Conservation (phyloP, 2,329 filamentous ascomycete genomes). For the Pseudocercospora eumusae region DNA sequence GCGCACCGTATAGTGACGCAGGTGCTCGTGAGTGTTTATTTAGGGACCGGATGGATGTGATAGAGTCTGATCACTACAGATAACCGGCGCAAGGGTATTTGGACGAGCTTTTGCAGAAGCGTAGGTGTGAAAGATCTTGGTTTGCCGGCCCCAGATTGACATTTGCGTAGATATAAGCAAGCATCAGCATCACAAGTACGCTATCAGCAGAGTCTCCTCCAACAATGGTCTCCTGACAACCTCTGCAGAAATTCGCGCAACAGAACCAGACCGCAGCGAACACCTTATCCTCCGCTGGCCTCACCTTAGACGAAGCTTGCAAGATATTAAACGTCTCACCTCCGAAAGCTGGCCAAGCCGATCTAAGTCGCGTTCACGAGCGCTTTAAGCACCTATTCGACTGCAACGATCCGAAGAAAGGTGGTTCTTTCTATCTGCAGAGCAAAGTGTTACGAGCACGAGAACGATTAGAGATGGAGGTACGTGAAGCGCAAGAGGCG, state of each 20-base stretch:
- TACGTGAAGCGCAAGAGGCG: constrained; percentile 70
- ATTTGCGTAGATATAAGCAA: constrained; percentile 68
- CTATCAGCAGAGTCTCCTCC: neutral
- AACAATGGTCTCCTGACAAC: constrained; percentile 45
- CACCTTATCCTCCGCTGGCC: constrained; percentile 65
- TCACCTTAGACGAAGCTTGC: constrained; percentile 95
- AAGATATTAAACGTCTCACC: constrained; percentile 95
- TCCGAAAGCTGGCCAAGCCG: constrained; percentile 73
- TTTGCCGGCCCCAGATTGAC: constrained; percentile 10
- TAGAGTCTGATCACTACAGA: constrained; percentile 24
- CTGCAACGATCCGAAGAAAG: constrained; percentile 89
- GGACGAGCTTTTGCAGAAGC: constrained; percentile 91
- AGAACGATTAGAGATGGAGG: constrained; percentile 87
- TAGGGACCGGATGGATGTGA: neutral
- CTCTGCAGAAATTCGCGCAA: constrained; percentile 50
- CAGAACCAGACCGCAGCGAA: constrained; percentile 46
- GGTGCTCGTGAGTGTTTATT: constrained; percentile 60
- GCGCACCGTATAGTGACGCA: constrained; percentile 93
- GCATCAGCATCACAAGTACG: constrained; percentile 68
- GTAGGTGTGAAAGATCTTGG: constrained; percentile 19
- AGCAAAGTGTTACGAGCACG: constrained; percentile 92
- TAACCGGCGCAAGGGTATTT: constrained; percentile 87
- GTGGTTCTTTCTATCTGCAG: constrained; percentile 96
- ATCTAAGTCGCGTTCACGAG: constrained; percentile 76
- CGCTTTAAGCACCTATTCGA: constrained; percentile 96